Conservation (phyloP, 1,284 basidiomycete species). For the Taiwanofungus camphoratus region DNA sequence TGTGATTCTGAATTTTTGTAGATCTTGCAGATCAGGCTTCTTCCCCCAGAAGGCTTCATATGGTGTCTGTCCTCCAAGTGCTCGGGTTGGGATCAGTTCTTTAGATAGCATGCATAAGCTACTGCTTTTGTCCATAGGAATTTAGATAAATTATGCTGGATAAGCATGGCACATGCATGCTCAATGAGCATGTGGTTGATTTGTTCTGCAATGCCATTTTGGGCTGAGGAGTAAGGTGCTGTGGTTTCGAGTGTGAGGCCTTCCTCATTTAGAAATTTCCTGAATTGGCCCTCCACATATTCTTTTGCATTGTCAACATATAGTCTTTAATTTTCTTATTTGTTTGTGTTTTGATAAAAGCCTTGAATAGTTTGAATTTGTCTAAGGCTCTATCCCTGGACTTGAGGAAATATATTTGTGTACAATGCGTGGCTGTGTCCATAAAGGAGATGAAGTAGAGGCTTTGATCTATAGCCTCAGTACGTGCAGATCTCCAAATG, state of each 20-base stretch:
- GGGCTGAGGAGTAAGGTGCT: constrained; percentile 3
- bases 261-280: background rate
- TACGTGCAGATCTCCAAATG: no score
- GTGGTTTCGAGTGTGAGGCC: background rate
- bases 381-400: no score
- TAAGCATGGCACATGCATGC: no score
- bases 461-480: no score
- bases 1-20: background rate
- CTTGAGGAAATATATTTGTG: no score
- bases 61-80: background rate
- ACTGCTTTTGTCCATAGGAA: background rate
- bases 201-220: background rate
- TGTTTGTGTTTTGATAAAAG: no score
- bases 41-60: no score
- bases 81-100: background rate
- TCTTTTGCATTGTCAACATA: background rate
- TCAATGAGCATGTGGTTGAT: background rate
- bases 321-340: no score
- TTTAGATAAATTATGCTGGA: constrained; percentile 6
- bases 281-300: background rate
- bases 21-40: background rate
- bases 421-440: no score
- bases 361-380: no score
- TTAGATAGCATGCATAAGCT: background rate
- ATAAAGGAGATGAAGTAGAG: no score